Conservation (phyloP, 2,329 filamentous ascomycete species). For the Cercospora sp. region DNA sequence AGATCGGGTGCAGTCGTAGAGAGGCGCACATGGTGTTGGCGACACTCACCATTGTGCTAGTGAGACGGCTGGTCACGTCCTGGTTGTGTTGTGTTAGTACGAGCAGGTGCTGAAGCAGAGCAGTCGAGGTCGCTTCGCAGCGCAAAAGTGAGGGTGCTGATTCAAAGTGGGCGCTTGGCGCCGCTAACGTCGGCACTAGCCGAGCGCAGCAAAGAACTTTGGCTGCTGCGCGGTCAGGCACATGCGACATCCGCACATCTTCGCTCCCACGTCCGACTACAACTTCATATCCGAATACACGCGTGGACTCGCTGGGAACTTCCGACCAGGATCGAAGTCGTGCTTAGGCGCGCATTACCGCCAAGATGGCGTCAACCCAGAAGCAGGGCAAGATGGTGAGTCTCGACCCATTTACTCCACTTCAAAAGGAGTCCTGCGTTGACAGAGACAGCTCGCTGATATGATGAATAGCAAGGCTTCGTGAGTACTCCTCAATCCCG, state of each 20-base stretch:
- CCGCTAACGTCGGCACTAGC: not conserved
- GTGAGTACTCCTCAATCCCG: conserved; percentile 49
- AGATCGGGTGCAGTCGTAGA: conserved; percentile 18
- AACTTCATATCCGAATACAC: not conserved
- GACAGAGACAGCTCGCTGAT: conserved; percentile 47
- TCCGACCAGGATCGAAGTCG: conserved; percentile 35
- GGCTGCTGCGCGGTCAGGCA: conserved; percentile 5
- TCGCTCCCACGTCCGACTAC: not conserved
- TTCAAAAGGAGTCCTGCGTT: conserved; percentile 42
- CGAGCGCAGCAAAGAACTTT: conserved; percentile 9
- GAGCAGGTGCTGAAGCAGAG: conserved; percentile 5
- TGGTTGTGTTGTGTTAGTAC: conserved; percentile 21
- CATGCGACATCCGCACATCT: not conserved
- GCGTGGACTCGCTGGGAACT: not conserved
- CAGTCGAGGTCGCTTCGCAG: conserved; percentile 1
- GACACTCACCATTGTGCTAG: conserved; percentile 52
- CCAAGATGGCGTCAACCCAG: conserved; percentile 49
- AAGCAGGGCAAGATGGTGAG: conserved; percentile 99
- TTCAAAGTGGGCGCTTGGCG: conserved; percentile 9
- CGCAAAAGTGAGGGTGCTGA: conserved; percentile 3
- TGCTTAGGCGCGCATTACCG: conserved; percentile 42
- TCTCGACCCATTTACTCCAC: conserved; percentile 36
- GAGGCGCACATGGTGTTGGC: conserved; percentile 12
- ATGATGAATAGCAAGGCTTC: conserved; percentile 59
- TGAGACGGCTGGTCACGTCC: conserved; percentile 35